A percentile compares a stretch with the other conserved stretches of the same genome.
phyloP scores from a whole-genome alignment of 805 yeast species.

The Ogataea siamensis region DNA sequence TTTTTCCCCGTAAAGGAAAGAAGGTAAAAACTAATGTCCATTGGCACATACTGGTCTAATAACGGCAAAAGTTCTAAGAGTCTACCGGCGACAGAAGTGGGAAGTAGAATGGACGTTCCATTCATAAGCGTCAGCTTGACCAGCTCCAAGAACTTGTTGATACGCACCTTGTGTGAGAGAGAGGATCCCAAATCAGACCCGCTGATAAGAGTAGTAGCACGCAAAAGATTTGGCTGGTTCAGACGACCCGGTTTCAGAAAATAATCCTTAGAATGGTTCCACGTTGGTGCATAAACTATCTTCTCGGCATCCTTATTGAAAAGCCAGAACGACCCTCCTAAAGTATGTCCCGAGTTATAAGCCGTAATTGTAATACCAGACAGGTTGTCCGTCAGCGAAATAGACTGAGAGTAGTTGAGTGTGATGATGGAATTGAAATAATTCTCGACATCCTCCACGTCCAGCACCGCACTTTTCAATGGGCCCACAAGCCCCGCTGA shows the following conservation, averaged over 20 bases:
- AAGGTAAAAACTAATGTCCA: conserved; percentile 63
- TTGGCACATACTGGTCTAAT: conserved; percentile 22
- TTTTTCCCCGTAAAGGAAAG: conserved; percentile 80
- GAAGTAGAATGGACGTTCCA: conserved; percentile 81
- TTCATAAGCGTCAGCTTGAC: conserved; percentile 64
- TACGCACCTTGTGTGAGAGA: conserved; percentile 58
- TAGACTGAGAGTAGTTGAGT: conserved; percentile 77
- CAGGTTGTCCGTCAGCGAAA: conserved; percentile 55
- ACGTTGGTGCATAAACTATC: conserved; percentile 82
- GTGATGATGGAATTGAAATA: conserved; percentile 69
- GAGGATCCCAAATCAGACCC: conserved; percentile 66
- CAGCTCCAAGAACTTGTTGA: conserved; percentile 59
- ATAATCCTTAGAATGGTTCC: conserved; percentile 92
- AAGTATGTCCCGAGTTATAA: conserved; percentile 84
- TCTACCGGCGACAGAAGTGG: conserved; percentile 78
- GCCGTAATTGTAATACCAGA: conserved; percentile 72
- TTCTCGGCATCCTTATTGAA: conserved; percentile 71
- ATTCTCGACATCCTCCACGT: conserved; percentile 71
- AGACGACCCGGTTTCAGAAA: conserved; percentile 73
- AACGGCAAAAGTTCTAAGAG: conserved; percentile 69
- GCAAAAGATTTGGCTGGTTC: conserved; percentile 51
- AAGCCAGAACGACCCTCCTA: conserved; percentile 93
- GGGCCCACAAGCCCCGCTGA: conserved; percentile 77
- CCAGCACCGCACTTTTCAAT: conserved; percentile 51
- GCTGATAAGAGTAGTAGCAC: conserved; percentile 84